Evolutionary conservation across 257 asterid species (phyloP).

Genomic region (Nicotiana otophora): DNA sequence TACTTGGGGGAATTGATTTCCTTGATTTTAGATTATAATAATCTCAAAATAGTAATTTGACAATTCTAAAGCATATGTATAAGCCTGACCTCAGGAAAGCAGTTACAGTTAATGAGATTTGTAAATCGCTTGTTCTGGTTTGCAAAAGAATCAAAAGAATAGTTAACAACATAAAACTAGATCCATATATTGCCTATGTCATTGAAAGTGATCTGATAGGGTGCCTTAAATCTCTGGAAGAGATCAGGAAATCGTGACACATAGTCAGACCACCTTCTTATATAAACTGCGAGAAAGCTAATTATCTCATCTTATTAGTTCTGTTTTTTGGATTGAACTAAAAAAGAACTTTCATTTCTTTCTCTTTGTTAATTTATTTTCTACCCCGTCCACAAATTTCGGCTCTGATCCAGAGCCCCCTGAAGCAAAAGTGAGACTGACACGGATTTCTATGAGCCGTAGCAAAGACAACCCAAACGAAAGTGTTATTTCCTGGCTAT

Average conservation of each 20-base stretch:
- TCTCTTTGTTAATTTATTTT: too few species aligned
- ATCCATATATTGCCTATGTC: background rate
- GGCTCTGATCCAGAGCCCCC: background rate
- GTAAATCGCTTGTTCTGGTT: background rate
- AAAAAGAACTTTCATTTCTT: background rate
- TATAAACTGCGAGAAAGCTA: background rate
- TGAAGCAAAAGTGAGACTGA: background rate
- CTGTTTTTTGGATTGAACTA: background rate
- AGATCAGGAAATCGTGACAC: background rate
- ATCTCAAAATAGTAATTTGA: background rate
- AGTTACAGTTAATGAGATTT: background rate
- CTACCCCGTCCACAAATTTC: background rate
- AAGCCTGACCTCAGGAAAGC: background rate
- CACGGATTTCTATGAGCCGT: background rate
- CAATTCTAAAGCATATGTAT: background rate
- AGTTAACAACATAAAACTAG: background rate
- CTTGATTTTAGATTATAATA: background rate
- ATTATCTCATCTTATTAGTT: background rate
- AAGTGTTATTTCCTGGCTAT: background rate
- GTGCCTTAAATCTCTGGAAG: background rate
- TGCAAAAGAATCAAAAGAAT: background rate
- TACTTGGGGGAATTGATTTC: background rate
- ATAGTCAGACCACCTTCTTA: background rate
- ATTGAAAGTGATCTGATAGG: background rate
- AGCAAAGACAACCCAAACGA: background rate